Percentiles rank a stretch among this genome's conserved stretches.
These are phyloP conservation scores for Aspergillus pseudoterreus DNA, from an alignment of 2,329 filamentous ascomycete species.

Conservation along the genomic window DNA sequence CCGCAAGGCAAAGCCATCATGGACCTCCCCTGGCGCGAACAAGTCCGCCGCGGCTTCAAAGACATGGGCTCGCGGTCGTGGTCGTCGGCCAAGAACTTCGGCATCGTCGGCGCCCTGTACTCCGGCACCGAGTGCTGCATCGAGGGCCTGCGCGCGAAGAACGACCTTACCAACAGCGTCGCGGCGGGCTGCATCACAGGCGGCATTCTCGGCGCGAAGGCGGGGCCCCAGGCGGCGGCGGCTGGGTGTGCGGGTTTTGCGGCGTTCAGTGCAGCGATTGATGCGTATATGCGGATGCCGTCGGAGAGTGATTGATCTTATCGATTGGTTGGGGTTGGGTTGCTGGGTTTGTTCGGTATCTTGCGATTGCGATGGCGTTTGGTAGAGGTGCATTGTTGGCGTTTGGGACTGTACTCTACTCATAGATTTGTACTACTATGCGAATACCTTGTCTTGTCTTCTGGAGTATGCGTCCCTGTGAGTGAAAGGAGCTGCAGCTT, in stretches of 20 bases:
- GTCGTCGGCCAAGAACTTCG: conserved; percentile 89
- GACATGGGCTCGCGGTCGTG: conserved; percentile 88
- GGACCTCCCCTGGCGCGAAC: conserved; percentile 74
- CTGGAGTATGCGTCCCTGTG: no score
- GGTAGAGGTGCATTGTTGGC: not conserved
- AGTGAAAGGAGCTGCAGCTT: no score
- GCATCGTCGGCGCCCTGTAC: conserved; percentile 86
- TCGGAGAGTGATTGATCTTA: conserved; percentile 28
- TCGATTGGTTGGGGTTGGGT: not conserved
- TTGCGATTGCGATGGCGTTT: not conserved
- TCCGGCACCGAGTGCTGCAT: conserved; percentile 93
- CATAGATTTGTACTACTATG: no score
- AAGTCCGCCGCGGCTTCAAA: conserved; percentile 80
- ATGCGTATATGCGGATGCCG: conserved; percentile 82
- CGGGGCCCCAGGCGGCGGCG: conserved; percentile 82
- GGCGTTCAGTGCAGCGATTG: conserved; percentile 86
- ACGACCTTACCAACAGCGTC: conserved; percentile 85
- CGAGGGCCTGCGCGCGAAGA: conserved; percentile 85
- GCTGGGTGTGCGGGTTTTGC: conserved; percentile 92
- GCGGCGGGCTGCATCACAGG: conserved; percentile 88
- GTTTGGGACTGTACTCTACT: not conserved
- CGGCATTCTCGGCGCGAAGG: conserved; percentile 78
- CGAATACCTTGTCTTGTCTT: no score
- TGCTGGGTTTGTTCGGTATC: not conserved
- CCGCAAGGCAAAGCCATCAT: conserved; percentile 52